These are phyloP conservation scores for Cryptosporidium canis DNA, from an alignment of 169 alveolate species.

Conservation along the genomic window DNA sequence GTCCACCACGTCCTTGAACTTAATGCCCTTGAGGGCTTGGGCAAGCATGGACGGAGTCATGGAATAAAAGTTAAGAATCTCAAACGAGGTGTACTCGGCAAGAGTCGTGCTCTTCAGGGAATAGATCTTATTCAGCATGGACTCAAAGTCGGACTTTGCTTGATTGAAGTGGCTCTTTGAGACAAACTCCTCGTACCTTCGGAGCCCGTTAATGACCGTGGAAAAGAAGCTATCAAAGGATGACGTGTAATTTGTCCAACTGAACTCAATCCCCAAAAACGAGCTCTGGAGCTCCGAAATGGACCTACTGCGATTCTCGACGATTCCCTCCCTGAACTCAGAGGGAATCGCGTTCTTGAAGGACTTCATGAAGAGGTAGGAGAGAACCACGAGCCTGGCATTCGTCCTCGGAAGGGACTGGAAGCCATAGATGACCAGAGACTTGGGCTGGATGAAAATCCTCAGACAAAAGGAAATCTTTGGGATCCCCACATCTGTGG, in stretches of 20 bases:
- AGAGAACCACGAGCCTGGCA: constrained; percentile 36
- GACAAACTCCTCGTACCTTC: background rate
- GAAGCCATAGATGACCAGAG: constrained; percentile 21
- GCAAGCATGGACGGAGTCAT: constrained; percentile 9
- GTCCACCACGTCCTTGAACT: constrained; percentile 18
- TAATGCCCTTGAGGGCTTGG: constrained; percentile 2
- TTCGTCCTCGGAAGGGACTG: constrained; percentile 16
- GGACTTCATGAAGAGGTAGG: constrained; percentile 27
- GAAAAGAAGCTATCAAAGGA: background rate
- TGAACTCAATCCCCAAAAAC: constrained; percentile 4
- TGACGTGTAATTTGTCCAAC: background rate
- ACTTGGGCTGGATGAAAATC: constrained; percentile 17
- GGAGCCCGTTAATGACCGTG: background rate
- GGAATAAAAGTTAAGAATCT: constrained; percentile 19
- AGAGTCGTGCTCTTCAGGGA: background rate
- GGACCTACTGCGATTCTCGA: background rate
- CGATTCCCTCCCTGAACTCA: background rate
- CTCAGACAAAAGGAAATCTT: background rate
- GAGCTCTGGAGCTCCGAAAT: constrained; percentile 12
- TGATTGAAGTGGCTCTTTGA: background rate
- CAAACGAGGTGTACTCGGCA: constrained; percentile 16
- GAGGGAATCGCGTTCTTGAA: constrained; percentile 1
- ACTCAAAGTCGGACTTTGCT: constrained; percentile 42
- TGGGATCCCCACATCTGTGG: constrained; percentile 27
- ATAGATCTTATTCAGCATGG: background rate